Evolutionary conservation across 352 stramenopile genomes (phyloP), one percentile per base, ranked within the genome.

Genomic region (Pythium brachiatum): DNA sequence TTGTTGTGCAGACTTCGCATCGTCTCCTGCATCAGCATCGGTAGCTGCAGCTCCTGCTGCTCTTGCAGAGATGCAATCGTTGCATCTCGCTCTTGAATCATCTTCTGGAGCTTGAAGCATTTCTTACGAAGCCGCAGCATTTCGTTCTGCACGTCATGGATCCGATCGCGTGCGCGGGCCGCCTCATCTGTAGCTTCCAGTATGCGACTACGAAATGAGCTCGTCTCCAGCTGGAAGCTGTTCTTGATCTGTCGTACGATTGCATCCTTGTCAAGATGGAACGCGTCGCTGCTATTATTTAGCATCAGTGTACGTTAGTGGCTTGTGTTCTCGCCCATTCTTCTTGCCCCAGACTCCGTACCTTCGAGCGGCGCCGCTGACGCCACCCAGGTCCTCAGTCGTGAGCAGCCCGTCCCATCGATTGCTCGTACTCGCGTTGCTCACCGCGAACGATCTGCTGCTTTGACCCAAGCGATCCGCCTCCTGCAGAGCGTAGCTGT

Each of bases 1-100:
- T 70, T 67, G 25, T 66, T 69, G 7, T 79, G 74, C 12, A 91
- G 57, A 64, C 64, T 81, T 41, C 75, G 73, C 69, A 91, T 80
- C 4, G 81, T 89, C 52, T 90, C 81, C 53, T 82, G 68, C 72
- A 88, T 74, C 9, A 90, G 62, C 50, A 83, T 54, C 41, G 78
- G 76, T 21, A 86, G 76, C 15, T 73, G 56, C 34, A 83, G 46
- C 15, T 87, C 74, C 2, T 88, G 72, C 38, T 86, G 72, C 23
- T 86, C 75, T 31, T 82, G 72, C 43, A 91, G 57, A 15, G 63
- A 60, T 29, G 72, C 67, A 59, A 91, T 81, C 9, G 75, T 70
- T 0, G 57, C 53, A 32, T 92, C 82, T 16, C 81, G 75, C 53
- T 90, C 82, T 50, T 88, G 68, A 41, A 90, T 39, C 53, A 69